Conservation (phyloP, 495 filamentous ascomycete genomes). For the Bathelium albidoporum region DNA sequence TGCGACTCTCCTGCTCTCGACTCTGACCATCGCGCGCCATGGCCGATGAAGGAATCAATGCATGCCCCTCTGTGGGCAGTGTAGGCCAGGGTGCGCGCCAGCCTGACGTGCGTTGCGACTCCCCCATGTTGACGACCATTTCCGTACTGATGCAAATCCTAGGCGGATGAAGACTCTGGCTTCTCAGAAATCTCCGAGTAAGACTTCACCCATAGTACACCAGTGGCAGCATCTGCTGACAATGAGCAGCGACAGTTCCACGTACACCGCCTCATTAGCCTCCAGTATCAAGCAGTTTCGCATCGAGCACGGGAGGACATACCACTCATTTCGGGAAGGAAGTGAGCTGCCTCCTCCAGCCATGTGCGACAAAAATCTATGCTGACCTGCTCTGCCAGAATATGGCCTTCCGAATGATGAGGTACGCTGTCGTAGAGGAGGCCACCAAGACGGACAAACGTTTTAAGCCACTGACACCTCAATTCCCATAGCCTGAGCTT, state of each 20-base stretch:
- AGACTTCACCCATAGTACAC: neutral
- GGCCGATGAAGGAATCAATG: neutral
- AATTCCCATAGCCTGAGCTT: conserved; percentile 22
- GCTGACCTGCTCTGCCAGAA: conserved; percentile 11
- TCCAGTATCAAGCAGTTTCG: conserved; percentile 45
- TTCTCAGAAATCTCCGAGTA: neutral
- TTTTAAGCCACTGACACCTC: neutral
- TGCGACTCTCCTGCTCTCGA: neutral
- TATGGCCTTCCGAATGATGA: conserved; percentile 44
- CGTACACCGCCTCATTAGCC: conserved; percentile 33
- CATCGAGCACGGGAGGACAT: conserved; percentile 37
- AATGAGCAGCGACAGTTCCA: neutral
- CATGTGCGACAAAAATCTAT: neutral
- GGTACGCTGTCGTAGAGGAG: conserved; percentile 16
- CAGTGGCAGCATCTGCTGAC: neutral
- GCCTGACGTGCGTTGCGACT: neutral
- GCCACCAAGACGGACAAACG: neutral
- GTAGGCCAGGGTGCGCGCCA: neutral
- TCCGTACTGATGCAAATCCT: neutral
- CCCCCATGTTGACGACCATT: neutral
- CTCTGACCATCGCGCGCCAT: neutral
- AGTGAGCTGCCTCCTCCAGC: conserved; percentile 17
- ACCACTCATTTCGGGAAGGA: conserved; percentile 38
- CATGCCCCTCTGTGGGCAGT: neutral
- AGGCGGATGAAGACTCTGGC: neutral